Base-by-base conservation (phyloP, 1,284 basidiomycete genomes). In the Spongispora temasekensis region DNA sequence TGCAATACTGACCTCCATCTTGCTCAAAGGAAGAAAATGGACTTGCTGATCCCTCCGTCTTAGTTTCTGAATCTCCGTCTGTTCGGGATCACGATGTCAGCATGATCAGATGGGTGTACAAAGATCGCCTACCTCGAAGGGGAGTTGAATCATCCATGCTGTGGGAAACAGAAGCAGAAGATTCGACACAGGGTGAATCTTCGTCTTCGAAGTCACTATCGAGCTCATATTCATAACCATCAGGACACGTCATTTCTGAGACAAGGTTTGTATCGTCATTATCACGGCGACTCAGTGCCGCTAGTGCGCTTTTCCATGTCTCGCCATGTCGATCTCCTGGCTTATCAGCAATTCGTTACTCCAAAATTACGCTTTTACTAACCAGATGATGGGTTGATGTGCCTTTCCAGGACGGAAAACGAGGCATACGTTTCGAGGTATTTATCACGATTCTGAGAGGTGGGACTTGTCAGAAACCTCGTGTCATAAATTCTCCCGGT, bases 141-240 rank as follows among this genome's bases (percentile, higher is more conserved):
- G 7, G 30, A 28, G 19, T 30, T 15, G 9, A 2, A 32, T 46
- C 27, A 40, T 4, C 7, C 32, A 48, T 31, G 42, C 21, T 1
- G 19, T 27, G 27, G 23, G 17, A 35, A 32, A 48, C 42, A 13
- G 42, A 28, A 34, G 44, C 21, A n/a, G 28, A 23, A 6, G 27
- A 40, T 25, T 46, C 56, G 10, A 46, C 15, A 28, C n/a, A n/a
- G n/a, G n/a, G n/a, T n/a, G n/a, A n/a, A n/a, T 5, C 30, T 48
- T 60, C 58, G 5, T 61, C 66, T 12, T 69, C 69, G 17, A 53
- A 67, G 55, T 70, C 68, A 9, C 71, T 71, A 44, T 70, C 71
- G 44, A 64, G 64, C 6, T 73, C 69, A 25, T 72, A 66, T 4
- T 70, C 62, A 5, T 67, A 58, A 42, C 50, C 61, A 1, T 57